Evolutionary conservation across 441 rosid genomes (phyloP).

Genomic region (Bruguiera hainesii): DNA sequence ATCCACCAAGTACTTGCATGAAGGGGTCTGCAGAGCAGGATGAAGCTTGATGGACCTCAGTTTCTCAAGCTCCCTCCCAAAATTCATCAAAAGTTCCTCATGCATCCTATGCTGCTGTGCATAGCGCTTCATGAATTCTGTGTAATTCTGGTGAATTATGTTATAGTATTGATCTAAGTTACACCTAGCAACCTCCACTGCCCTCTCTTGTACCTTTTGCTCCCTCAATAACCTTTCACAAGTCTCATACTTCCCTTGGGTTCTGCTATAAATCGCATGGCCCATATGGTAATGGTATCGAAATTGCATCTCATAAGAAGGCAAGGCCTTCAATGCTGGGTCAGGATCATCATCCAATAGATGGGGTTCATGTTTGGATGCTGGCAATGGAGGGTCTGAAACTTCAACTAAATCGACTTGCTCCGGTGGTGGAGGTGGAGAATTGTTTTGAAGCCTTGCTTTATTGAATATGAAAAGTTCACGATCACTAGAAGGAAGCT

Average conservation of each 20-base stretch:
- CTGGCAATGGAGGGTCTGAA: slow-evolving; percentile 50
- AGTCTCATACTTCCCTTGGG: slow-evolving; percentile 46
- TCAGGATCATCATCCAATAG: slow-evolving; percentile 83
- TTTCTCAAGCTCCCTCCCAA: slow-evolving; percentile 72
- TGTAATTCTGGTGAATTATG: slow-evolving; percentile 69
- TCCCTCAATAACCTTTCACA: slow-evolving; percentile 72
- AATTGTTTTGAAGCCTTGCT: slow-evolving; percentile 61
- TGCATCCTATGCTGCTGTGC: slow-evolving; percentile 67
- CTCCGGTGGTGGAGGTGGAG: slow-evolving; percentile 64
- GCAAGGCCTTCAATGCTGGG: slow-evolving; percentile 94
- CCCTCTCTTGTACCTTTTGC: slow-evolving; percentile 89
- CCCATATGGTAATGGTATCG: slow-evolving; percentile 72
- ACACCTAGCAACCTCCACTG: slow-evolving; percentile 72
- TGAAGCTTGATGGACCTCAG: slow-evolving; percentile 80
- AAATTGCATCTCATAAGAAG: slow-evolving; percentile 86
- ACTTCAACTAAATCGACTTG: slow-evolving; percentile 49
- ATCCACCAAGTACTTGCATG: slow-evolving; percentile 66
- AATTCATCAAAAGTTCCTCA: slow-evolving; percentile 67
- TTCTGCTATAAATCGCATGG: slow-evolving; percentile 49
- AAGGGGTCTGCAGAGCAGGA: slow-evolving; percentile 58
- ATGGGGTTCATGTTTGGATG: slow-evolving; percentile 52
- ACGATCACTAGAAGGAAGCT: slow-evolving; percentile 66
- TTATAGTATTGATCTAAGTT: slow-evolving; percentile 83
- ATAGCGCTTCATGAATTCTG: slow-evolving; percentile 88
- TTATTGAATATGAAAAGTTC: slow-evolving; percentile 83